phyloP scores from a whole-genome alignment of 2,329 filamentous ascomycete species.

The Lasiodiplodia sp. region DNA sequence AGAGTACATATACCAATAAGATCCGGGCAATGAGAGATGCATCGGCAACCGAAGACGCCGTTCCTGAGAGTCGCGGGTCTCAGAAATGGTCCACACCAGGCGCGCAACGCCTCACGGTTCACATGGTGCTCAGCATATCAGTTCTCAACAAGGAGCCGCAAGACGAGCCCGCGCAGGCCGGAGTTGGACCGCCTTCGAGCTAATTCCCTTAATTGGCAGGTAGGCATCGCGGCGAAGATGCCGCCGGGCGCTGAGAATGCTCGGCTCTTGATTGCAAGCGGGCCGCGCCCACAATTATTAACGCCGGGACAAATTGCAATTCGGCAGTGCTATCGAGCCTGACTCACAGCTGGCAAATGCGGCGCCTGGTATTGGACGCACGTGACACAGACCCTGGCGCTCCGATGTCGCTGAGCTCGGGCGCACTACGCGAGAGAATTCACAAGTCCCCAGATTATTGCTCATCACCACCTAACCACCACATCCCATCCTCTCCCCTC shows the following conservation, averaged over 20 bases:
- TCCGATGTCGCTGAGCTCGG: constrained; percentile 30
- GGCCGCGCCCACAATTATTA: neutral
- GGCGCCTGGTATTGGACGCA: constrained; percentile 19
- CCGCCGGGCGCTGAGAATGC: neutral
- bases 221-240: neutral
- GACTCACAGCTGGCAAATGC: constrained; percentile 12
- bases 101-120: neutral
- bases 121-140: neutral
- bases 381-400: constrained; percentile 12
- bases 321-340: neutral
- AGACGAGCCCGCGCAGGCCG: neutral
- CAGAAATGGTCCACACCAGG: neutral
- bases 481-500: constrained; percentile 35
- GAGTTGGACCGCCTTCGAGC: neutral
- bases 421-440: constrained; percentile 28
- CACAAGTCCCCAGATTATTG: constrained; percentile 23
- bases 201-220: constrained; percentile 10
- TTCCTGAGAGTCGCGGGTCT: neutral
- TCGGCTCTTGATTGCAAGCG: neutral
- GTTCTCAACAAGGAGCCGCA: neutral
- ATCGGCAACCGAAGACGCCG: neutral
- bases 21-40: constrained; percentile 18
- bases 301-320: neutral
- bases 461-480: constrained; percentile 24
- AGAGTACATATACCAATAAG: constrained; percentile 24